A percentile compares a stretch with the other conserved stretches of the same genome.
Conservation (phyloP, 1,284 basidiomycete species). For the Leccinum huronense region DNA sequence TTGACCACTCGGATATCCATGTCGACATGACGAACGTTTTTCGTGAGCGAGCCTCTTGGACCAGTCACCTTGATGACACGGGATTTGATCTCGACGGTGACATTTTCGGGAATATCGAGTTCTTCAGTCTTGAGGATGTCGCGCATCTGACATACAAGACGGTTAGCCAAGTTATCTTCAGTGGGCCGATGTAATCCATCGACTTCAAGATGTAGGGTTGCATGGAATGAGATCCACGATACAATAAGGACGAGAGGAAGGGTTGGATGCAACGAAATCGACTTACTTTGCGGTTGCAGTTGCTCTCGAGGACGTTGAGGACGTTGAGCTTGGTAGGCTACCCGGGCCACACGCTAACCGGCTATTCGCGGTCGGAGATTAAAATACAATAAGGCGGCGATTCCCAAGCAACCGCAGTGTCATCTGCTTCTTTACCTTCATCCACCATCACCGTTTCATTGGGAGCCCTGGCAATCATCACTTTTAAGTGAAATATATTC, state of each 20-base stretch:
- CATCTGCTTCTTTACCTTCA: constrained; percentile 40
- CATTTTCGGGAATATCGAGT: constrained; percentile 84
- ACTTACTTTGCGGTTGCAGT: constrained; percentile 32
- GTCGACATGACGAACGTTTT: constrained; percentile 92
- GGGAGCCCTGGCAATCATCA: constrained; percentile 36
- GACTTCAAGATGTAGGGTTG: constrained; percentile 1
- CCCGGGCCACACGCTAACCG: constrained; percentile 15
- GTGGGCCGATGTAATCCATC: constrained; percentile 34
- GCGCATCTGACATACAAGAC: constrained; percentile 62
- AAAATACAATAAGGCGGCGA: constrained; percentile 28
- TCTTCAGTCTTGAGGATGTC: constrained; percentile 94
- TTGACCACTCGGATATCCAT: constrained; percentile 92
- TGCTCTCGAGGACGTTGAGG: constrained; percentile 25
- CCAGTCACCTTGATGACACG: constrained; percentile 88
- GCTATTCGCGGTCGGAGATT: constrained; percentile 36
- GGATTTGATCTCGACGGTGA: constrained; percentile 85
- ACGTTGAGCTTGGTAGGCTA: constrained; percentile 15
- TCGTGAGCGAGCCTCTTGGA: constrained; percentile 85
- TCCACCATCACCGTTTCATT: constrained; percentile 49
- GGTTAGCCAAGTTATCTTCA: constrained; percentile 27
- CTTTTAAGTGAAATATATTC: constrained; percentile 41
- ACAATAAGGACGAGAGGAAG: background rate
- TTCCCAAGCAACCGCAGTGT: constrained; percentile 23
- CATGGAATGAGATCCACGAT: constrained; percentile 9
- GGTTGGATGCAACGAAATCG: background rate